Conservation (phyloP, 1,139 yeast genomes). For the Geotrichum siamense region DNA sequence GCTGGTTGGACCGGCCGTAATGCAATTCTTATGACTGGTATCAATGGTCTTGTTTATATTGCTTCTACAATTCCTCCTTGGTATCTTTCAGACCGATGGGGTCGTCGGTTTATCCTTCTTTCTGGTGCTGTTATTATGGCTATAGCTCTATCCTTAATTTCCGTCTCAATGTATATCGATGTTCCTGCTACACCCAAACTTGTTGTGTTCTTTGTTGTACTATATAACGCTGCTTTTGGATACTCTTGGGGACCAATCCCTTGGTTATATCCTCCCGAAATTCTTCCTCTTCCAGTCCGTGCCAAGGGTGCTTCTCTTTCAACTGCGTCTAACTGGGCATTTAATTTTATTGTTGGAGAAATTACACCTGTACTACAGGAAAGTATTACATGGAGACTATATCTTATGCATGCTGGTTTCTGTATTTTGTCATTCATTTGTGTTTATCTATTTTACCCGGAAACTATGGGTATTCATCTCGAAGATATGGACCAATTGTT, state of each 20-base stretch:
- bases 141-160: constrained; percentile 53
- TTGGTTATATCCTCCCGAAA: constrained; percentile 86
- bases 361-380: constrained; percentile 82
- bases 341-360: constrained; percentile 86
- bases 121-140: constrained; percentile 80
- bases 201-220: constrained; percentile 69
- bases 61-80: constrained; percentile 80
- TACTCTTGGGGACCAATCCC: constrained; percentile 89
- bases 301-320: constrained; percentile 88
- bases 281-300: constrained; percentile 77
- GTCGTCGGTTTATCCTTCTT: constrained; percentile 71
- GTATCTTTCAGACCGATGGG: constrained; percentile 87
- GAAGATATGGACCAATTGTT: constrained; percentile 85
- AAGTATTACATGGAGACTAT: constrained; percentile 67
- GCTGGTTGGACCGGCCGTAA: constrained; percentile 90
- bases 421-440: constrained; percentile 63
- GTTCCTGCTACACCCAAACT: constrained; percentile 57
- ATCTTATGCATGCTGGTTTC: constrained; percentile 70
- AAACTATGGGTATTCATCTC: constrained; percentile 78
- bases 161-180: constrained; percentile 56
- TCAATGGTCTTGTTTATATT: constrained; percentile 69
- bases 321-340: constrained; percentile 92
- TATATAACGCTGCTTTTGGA: constrained; percentile 81
- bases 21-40: constrained; percentile 90
- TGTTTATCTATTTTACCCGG: constrained; percentile 71